Evolutionary conservation across 371 early-diverging fungal genomes (phyloP).

Genomic region (Haplosporangium sp.): DNA sequence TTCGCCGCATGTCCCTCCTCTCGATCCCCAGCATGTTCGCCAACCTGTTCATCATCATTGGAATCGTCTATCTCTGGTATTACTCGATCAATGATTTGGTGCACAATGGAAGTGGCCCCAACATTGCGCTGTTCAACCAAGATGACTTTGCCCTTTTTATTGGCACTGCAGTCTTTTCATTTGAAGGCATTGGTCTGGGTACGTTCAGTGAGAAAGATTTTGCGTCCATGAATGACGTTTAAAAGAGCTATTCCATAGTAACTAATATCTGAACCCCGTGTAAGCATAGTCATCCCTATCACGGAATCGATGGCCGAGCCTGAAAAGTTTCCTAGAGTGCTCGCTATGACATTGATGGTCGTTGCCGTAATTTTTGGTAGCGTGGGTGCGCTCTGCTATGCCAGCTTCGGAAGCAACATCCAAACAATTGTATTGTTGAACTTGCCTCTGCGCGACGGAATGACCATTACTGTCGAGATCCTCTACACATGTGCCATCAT

Average conservation of each 20-base stretch:
- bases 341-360: constrained; percentile 64
- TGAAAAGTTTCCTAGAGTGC: constrained; percentile 64
- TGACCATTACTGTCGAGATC: constrained; percentile 66
- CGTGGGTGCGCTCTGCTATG: constrained; percentile 73
- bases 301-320: constrained; percentile 65
- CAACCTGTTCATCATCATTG: constrained; percentile 81
- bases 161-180: constrained; percentile 80
- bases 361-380: constrained; percentile 67
- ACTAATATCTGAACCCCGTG: neutral
- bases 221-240: neutral
- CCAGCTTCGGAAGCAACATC: constrained; percentile 72
- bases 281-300: constrained; percentile 57
- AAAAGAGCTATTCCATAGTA: too few relatives aligned
- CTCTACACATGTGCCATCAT: constrained; percentile 80
- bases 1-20: constrained; percentile 78
- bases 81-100: constrained; percentile 66
- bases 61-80: constrained; percentile 76
- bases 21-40: constrained; percentile 79
- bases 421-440: constrained; percentile 75
- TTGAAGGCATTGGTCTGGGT: constrained; percentile 80
- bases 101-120: constrained; percentile 11
- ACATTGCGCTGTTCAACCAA: constrained; percentile 61
- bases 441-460: constrained; percentile 61
- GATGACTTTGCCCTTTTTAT: constrained; percentile 72
- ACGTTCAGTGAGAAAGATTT: constrained; percentile 7